phyloP scores from a whole-genome alignment of 768 basidiomycete species.

The Cubamyces lactineus region DNA sequence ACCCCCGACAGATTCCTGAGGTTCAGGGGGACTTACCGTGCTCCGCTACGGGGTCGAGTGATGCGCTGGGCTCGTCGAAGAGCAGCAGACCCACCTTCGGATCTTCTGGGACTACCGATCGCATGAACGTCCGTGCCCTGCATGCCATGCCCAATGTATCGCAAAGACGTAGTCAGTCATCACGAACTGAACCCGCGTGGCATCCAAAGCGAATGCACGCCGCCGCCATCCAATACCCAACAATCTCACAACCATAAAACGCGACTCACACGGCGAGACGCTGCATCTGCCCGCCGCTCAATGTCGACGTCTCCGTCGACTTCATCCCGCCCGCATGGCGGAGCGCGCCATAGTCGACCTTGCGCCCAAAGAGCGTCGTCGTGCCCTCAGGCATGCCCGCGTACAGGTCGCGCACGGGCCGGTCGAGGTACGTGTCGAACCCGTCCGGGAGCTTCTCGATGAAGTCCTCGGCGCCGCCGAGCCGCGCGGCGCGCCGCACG shows the following conservation, averaged over 20 bases:
- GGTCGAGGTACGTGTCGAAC: slow-evolving; percentile 74
- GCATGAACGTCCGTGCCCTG: slow-evolving; percentile 35
- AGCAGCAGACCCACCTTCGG: slow-evolving; percentile 31
- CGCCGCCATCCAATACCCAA: too few relatives aligned
- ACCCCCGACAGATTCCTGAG: background rate
- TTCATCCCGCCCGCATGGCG: slow-evolving; percentile 49
- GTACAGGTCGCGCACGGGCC: slow-evolving; percentile 72
- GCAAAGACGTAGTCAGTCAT: slow-evolving; percentile 4
- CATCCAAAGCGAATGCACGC: too few relatives aligned
- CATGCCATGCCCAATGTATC: background rate
- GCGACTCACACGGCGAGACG: slow-evolving; percentile 25
- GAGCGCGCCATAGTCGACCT: slow-evolving; percentile 53
- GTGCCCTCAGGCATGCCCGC: slow-evolving; percentile 66
- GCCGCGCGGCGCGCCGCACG: slow-evolving; percentile 63
- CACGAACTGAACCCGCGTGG: too few relatives aligned
- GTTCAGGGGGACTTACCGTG: slow-evolving; percentile 46
- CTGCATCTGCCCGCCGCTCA: slow-evolving; percentile 31
- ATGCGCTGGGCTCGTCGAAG: slow-evolving; percentile 34
- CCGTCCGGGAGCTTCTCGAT: slow-evolving; percentile 65
- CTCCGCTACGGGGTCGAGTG: slow-evolving; percentile 61
- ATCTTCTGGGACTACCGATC: slow-evolving; percentile 34
- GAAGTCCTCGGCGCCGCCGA: slow-evolving; percentile 72
- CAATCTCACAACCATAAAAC: too few relatives aligned
- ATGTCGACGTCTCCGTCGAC: slow-evolving; percentile 64
- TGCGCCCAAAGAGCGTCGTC: slow-evolving; percentile 58